Conservation (phyloP, 2,329 filamentous ascomycete species). For the Rutstroemia sp. region DNA sequence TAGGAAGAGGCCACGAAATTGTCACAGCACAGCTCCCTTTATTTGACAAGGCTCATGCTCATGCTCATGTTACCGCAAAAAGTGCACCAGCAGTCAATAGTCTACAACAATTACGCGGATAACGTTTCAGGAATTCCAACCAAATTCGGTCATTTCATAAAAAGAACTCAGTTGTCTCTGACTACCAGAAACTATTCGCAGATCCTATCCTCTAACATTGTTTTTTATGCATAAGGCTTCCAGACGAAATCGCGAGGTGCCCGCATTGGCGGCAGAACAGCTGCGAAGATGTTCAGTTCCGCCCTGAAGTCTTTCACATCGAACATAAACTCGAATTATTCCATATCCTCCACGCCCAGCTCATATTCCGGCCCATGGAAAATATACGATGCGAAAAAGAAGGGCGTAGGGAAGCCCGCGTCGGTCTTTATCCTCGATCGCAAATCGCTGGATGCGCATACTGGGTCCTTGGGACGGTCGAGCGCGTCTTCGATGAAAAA, state of each 20-base stretch:
- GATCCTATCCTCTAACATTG: not conserved
- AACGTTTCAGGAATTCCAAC: too few species aligned
- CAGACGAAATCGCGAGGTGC: not conserved
- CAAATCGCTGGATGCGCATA: constrained; percentile 69
- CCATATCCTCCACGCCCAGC: constrained; percentile 66
- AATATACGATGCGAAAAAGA: constrained; percentile 96
- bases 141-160: too few species aligned
- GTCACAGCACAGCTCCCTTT: too few species aligned
- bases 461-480: constrained; percentile 52
- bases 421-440: constrained; percentile 94
- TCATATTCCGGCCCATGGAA: constrained; percentile 89
- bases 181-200: not conserved
- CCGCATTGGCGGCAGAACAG: constrained; percentile 10
- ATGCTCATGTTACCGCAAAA: too few species aligned
- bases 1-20: too few species aligned
- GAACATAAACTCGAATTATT: constrained; percentile 90
- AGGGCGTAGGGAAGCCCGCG: constrained; percentile 79
- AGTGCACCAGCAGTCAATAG: too few species aligned
- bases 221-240: not conserved
- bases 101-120: not conserved
- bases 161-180: too few species aligned
- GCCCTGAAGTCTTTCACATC: constrained; percentile 89
- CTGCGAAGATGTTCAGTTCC: constrained; percentile 37
- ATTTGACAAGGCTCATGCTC: too few species aligned
- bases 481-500: constrained; percentile 67